These are phyloP conservation scores for Alternaria arbusti DNA, from an alignment of 2,329 filamentous ascomycete species.

Conservation along the genomic window DNA sequence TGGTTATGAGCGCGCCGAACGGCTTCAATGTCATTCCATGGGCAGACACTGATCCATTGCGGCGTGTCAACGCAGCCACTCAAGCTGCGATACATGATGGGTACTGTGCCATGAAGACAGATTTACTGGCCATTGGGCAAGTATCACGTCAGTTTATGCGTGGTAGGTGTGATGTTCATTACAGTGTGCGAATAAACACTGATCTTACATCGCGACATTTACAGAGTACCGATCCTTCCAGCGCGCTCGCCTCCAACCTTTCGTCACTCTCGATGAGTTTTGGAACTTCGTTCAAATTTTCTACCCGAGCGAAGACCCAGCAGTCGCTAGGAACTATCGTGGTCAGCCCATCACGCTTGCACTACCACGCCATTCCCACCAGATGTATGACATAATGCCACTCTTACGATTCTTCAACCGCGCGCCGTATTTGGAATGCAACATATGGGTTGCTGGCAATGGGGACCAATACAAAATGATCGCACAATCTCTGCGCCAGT, in stretches of 20 bases:
- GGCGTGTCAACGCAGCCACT: neutral
- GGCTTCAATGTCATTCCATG: neutral
- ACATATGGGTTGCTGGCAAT: neutral
- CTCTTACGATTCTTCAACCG: neutral
- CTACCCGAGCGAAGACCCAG: neutral
- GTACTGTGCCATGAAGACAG: neutral
- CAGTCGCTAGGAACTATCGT: rapidly evolving
- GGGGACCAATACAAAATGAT: too few relatives aligned
- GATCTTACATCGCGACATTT: neutral
- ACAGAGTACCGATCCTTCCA: neutral
- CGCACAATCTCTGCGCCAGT: neutral
- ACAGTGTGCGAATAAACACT: neutral
- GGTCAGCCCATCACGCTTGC: neutral
- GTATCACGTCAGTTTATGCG: neutral
- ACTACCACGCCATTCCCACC: neutral
- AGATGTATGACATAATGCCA: neutral
- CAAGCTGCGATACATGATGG: neutral
- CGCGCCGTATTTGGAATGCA: neutral
- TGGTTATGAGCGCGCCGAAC: neutral
- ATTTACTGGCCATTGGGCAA: neutral
- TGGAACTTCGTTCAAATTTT: neutral
- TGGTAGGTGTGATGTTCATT: neutral
- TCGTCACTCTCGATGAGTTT: neutral
- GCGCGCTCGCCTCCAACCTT: neutral
- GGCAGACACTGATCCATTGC: neutral